phyloP scores from a whole-genome alignment of 2,329 filamentous ascomycete species.

The Aspergillus jensenii region DNA sequence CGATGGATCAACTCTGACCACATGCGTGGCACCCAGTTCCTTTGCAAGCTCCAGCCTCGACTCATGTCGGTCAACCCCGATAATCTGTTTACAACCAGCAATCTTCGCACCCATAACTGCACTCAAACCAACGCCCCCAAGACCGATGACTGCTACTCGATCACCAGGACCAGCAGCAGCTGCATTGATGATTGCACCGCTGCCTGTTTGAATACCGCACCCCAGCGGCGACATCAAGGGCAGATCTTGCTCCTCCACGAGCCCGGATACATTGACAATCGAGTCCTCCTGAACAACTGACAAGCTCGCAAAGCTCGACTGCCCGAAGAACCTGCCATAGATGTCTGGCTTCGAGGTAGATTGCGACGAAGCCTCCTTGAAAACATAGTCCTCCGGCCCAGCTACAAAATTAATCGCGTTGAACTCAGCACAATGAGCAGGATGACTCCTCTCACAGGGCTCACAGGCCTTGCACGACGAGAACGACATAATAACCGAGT shows the following conservation, averaged over 20 bases:
- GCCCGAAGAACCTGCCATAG: slow-evolving; percentile 49
- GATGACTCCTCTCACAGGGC: slow-evolving; percentile 47
- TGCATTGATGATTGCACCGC: slow-evolving; percentile 7
- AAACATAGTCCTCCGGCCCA: slow-evolving; percentile 5
- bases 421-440: slow-evolving; percentile 52
- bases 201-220: slow-evolving; percentile 8
- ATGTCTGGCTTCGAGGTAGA: slow-evolving; percentile 20
- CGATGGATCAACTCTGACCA: slow-evolving; percentile 31
- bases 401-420: slow-evolving; percentile 46
- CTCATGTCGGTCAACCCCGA: slow-evolving; percentile 42
- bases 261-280: slow-evolving; percentile 43
- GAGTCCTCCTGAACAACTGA: slow-evolving; percentile 41
- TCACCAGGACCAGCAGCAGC: neutral
- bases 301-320: slow-evolving; percentile 45
- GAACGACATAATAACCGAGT: slow-evolving; percentile 51
- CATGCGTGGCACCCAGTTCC: slow-evolving; percentile 43
- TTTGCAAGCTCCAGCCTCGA: slow-evolving; percentile 39
- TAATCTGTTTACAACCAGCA: slow-evolving; percentile 37
- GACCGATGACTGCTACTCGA: slow-evolving; percentile 35
- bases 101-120: slow-evolving; percentile 53
- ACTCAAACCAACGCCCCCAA: slow-evolving; percentile 49
- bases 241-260: slow-evolving; percentile 36
- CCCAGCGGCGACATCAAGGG: slow-evolving; percentile 27
- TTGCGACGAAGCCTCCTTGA: slow-evolving; percentile 3
- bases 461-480: slow-evolving; percentile 49